These are phyloP conservation scores for Eucalyptus cloeziana DNA, from an alignment of 345 rosid genomes.

Conservation along the genomic window DNA sequence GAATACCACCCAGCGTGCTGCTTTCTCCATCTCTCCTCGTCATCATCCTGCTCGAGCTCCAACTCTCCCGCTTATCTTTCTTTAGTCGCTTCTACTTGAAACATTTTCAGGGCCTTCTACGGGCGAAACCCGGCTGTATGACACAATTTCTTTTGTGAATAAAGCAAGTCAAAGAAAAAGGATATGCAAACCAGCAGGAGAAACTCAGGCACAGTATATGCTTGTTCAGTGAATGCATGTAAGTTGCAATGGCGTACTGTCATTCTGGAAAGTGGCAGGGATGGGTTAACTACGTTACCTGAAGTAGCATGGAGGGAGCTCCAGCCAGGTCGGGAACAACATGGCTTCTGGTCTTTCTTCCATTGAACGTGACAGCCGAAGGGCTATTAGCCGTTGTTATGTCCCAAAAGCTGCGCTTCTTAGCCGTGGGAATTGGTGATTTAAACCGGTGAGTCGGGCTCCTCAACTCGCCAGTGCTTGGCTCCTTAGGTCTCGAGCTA, in stretches of 20 bases:
- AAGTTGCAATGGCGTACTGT: neutral
- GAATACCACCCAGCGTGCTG: neutral
- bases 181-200: neutral
- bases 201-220: neutral
- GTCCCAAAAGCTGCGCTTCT: constrained; percentile 92
- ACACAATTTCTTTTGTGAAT: neutral
- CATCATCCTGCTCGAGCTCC: neutral
- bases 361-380: constrained; percentile 28
- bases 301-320: constrained; percentile 88
- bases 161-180: neutral
- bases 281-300: constrained; percentile 20
- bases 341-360: constrained; percentile 78
- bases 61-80: neutral
- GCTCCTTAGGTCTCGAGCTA: constrained; percentile 54
- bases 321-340: constrained; percentile 29
- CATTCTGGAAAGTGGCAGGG: neutral
- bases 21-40: neutral
- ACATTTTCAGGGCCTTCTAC: constrained; percentile 31
- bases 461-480: constrained; percentile 40
- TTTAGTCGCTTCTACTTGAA: constrained; percentile 1
- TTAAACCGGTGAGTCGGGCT: constrained; percentile 71
- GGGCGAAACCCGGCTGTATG: constrained; percentile 84
- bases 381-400: constrained; percentile 70
- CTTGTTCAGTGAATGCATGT: neutral
- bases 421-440: constrained; percentile 64